Evolutionary conservation across 441 rosid genomes (phyloP).

Genomic region (Populus tomentosa): DNA sequence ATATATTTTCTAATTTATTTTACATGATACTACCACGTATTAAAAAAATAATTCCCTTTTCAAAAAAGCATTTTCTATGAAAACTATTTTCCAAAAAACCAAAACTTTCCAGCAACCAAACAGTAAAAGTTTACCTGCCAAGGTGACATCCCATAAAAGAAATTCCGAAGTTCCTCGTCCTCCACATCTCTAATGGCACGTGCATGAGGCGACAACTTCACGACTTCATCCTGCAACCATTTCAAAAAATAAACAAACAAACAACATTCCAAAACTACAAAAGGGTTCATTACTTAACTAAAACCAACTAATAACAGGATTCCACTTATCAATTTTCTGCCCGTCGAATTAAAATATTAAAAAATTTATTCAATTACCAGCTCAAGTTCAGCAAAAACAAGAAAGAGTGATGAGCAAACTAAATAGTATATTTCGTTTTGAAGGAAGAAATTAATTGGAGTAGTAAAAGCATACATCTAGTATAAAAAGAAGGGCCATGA

Average conservation of each 20-base stretch:
- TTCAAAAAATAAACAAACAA: background rate
- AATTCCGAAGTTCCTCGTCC: slow-evolving; percentile 90
- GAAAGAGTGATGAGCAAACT: background rate
- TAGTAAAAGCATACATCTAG: slow-evolving; percentile 56
- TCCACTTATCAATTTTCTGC: background rate
- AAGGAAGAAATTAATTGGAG: background rate
- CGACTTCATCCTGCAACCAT: slow-evolving; percentile 79
- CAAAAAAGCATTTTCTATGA: background rate
- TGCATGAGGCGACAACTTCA: slow-evolving; percentile 88
- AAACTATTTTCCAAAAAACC: background rate
- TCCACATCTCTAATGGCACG: slow-evolving; percentile 97
- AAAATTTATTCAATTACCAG: background rate
- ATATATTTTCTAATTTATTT: too few species aligned
- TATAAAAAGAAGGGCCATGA: slow-evolving; percentile 92
- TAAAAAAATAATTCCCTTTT: too few species aligned
- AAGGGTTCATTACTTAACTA: background rate
- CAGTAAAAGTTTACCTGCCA: slow-evolving; percentile 60
- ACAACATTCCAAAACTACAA: background rate
- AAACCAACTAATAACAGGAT: background rate
- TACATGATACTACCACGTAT: rapidly evolving
- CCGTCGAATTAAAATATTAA: background rate
- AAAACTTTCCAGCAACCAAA: background rate
- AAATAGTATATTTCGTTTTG: background rate
- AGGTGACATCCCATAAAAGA: slow-evolving; percentile 96
- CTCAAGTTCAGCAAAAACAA: background rate